Evolutionary conservation across 2,329 filamentous ascomycete genomes (phyloP).

Genomic region (Talaromyces sp.): DNA sequence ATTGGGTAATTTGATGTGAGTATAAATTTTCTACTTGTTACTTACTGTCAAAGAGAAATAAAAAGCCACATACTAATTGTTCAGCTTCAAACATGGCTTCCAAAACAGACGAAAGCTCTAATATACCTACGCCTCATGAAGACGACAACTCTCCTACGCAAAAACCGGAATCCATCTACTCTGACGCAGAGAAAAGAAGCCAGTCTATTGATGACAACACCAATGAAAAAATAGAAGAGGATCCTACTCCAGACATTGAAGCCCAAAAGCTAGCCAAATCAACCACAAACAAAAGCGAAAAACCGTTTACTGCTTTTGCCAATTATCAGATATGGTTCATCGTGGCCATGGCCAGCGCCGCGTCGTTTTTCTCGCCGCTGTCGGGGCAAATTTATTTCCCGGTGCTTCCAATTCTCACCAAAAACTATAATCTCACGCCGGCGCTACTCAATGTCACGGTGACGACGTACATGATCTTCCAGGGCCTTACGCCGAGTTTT

Average conservation of each 20-base stretch:
- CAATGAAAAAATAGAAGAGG: background rate
- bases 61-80: background rate
- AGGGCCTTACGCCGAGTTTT: constrained; percentile 58
- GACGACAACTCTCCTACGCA: background rate
- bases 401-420: constrained; percentile 22
- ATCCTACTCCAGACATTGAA: background rate
- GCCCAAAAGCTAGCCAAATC: background rate
- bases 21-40: too few relatives aligned
- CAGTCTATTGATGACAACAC: background rate
- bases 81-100: background rate
- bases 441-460: constrained; percentile 12
- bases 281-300: constrained; percentile 2
- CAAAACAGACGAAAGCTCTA: background rate
- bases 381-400: constrained; percentile 40
- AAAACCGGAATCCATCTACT: background rate
- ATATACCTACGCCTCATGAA: background rate
- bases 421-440: constrained; percentile 14
- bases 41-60: too few relatives aligned
- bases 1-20: background rate
- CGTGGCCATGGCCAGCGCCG: constrained; percentile 34
- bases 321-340: constrained; percentile 31
- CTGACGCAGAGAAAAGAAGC: background rate
- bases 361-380: constrained; percentile 40
- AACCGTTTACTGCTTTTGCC: constrained; percentile 25
- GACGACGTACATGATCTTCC: constrained; percentile 44